Evolutionary conservation across 2,329 filamentous ascomycete genomes (phyloP).

Genomic region (Pyricularia pennisetigena): DNA sequence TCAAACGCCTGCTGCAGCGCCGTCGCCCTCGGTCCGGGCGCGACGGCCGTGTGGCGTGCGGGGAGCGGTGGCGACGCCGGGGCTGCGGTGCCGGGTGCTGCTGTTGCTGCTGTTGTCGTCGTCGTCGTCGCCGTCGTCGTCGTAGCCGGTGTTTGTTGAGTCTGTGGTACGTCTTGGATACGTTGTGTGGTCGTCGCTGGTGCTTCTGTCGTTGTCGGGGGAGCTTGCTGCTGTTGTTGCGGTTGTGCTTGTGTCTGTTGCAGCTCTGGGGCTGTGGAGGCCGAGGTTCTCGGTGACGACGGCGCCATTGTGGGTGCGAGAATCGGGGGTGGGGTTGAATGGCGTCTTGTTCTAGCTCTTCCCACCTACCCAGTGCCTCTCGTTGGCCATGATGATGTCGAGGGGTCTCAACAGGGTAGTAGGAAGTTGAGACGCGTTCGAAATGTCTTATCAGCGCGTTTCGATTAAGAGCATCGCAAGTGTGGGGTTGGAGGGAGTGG

Average conservation of each 20-base stretch:
- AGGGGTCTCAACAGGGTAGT: neutral
- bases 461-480: neutral
- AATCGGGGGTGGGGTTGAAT: neutral
- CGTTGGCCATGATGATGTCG: neutral
- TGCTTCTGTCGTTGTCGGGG: neutral
- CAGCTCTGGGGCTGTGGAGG: neutral
- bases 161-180: neutral
- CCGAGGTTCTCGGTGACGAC: conserved; percentile 4
- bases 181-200: neutral
- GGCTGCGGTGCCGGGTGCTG: conserved; percentile 4
- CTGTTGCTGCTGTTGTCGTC: neutral
- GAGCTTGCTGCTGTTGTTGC: neutral
- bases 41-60: conserved; percentile 28
- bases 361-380: neutral
- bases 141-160: neutral
- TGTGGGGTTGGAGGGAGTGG: neutral
- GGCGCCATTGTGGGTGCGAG: neutral
- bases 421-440: neutral
- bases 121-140: neutral
- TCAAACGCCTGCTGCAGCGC: conserved; percentile 45
- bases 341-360: neutral
- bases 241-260: neutral
- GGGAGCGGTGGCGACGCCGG: conserved; percentile 24
- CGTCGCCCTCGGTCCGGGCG: conserved; percentile 46
- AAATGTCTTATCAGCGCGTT: neutral